phyloP scores from a whole-genome alignment of 345 rosid genomes.

The Melaleuca quinquenervia region DNA sequence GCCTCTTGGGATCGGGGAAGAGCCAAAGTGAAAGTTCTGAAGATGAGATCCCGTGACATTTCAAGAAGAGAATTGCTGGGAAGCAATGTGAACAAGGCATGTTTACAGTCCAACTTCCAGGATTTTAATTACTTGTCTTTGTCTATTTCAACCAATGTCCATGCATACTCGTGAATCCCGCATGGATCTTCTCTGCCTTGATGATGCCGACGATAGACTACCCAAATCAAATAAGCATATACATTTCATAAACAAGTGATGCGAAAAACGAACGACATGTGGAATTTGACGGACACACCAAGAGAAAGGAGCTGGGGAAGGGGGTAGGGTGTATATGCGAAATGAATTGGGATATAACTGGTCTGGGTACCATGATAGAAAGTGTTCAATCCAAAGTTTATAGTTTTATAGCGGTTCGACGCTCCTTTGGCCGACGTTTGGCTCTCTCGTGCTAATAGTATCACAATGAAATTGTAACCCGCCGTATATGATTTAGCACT shows the following conservation, averaged over 20 bases:
- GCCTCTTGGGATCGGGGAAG: background rate
- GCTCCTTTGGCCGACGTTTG: background rate
- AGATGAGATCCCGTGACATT: background rate
- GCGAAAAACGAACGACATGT: background rate
- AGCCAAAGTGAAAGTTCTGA: background rate
- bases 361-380: background rate
- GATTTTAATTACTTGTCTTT: background rate
- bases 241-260: background rate
- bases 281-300: fast-evolving
- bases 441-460: background rate
- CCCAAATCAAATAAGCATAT: background rate
- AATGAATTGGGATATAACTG: background rate
- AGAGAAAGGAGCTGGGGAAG: too few relatives aligned
- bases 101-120: background rate
- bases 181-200: background rate
- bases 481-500: background rate
- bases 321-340: background rate
- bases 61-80: background rate
- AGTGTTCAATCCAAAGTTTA: background rate
- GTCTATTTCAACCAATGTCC: background rate
- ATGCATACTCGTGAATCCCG: background rate
- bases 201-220: background rate
- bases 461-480: background rate
- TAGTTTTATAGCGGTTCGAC: background rate
- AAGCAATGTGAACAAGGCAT: background rate